Percentiles rank a stretch among this genome's conserved stretches.
Evolutionary conservation across 2,329 filamentous ascomycete genomes (phyloP).

Genomic region (Xylariaceae sp.): DNA sequence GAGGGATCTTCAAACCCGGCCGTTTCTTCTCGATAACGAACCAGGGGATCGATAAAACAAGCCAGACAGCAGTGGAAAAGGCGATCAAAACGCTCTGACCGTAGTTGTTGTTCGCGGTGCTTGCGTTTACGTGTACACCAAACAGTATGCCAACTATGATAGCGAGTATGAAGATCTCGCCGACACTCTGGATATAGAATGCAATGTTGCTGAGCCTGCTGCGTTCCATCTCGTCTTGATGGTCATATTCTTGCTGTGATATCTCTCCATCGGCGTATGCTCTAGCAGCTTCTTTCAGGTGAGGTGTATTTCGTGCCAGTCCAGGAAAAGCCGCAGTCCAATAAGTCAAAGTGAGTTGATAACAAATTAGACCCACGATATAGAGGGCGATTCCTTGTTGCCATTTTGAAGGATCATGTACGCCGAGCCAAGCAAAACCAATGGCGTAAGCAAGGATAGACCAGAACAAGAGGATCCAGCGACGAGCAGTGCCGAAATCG

Average conservation of each 20-base stretch:
- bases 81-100: slow-evolving; percentile 62
- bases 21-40: slow-evolving; percentile 62
- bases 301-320: slow-evolving; percentile 35
- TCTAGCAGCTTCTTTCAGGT: slow-evolving; percentile 31
- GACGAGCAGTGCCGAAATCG: slow-evolving; percentile 63
- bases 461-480: slow-evolving; percentile 58
- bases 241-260: slow-evolving; percentile 56
- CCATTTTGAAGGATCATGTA: slow-evolving; percentile 59
- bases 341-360: slow-evolving; percentile 64
- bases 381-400: slow-evolving; percentile 57
- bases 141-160: slow-evolving; percentile 63
- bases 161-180: slow-evolving; percentile 60
- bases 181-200: slow-evolving; percentile 61
- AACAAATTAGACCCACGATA: slow-evolving; percentile 62
- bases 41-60: slow-evolving; percentile 62
- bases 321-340: slow-evolving; percentile 58
- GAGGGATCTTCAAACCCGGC: slow-evolving; percentile 47
- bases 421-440: slow-evolving; percentile 65
- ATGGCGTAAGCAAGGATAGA: slow-evolving; percentile 59
- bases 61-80: slow-evolving; percentile 61
- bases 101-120: slow-evolving; percentile 60
- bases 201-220: slow-evolving; percentile 60
- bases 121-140: slow-evolving; percentile 55
- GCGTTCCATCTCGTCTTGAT: slow-evolving; percentile 57
- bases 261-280: slow-evolving; percentile 43